Conservation (phyloP, 192 early-diverging fungal genomes). For the Jimgerdemannia lactiflua region DNA sequence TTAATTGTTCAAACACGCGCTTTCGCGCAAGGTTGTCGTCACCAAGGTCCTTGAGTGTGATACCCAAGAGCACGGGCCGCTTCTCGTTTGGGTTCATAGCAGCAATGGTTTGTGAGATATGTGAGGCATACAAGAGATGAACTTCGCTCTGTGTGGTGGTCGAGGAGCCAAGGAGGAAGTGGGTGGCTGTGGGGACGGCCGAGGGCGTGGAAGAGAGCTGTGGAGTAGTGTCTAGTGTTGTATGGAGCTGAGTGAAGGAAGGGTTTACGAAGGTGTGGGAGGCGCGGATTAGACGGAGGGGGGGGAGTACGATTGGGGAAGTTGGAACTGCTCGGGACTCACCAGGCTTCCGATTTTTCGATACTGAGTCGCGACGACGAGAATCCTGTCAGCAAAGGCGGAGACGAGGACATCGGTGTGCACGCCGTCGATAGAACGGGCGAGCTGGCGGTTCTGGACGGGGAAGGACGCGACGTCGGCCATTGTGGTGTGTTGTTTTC, state of each 20-base stretch:
- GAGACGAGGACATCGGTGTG: slow-evolving; percentile 50
- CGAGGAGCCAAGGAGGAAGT: slow-evolving; percentile 46
- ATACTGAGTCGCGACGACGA: slow-evolving; percentile 50
- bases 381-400: slow-evolving; percentile 48
- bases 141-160: slow-evolving; percentile 32
- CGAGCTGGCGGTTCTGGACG: slow-evolving; percentile 39
- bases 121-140: slow-evolving; percentile 50
- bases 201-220: slow-evolving; percentile 19
- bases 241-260: slow-evolving; percentile 32
- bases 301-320: not conserved
- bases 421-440: slow-evolving; percentile 33
- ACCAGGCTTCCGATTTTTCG: slow-evolving; percentile 56
- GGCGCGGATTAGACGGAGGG: not conserved
- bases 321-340: not conserved
- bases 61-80: slow-evolving; percentile 40
- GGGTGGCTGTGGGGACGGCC: slow-evolving; percentile 24
- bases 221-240: slow-evolving; percentile 37
- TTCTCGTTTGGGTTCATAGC: slow-evolving; percentile 46
- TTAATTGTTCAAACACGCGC: slow-evolving; percentile 37
- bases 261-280: not conserved
- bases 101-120: slow-evolving; percentile 44
- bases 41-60: slow-evolving; percentile 34
- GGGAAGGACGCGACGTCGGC: slow-evolving; percentile 32
- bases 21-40: slow-evolving; percentile 26
- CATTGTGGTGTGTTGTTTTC: too few species aligned